Base-by-base conservation (phyloP, 306 rosid genomes). In the Gynostemma pentaphyllum region DNA sequence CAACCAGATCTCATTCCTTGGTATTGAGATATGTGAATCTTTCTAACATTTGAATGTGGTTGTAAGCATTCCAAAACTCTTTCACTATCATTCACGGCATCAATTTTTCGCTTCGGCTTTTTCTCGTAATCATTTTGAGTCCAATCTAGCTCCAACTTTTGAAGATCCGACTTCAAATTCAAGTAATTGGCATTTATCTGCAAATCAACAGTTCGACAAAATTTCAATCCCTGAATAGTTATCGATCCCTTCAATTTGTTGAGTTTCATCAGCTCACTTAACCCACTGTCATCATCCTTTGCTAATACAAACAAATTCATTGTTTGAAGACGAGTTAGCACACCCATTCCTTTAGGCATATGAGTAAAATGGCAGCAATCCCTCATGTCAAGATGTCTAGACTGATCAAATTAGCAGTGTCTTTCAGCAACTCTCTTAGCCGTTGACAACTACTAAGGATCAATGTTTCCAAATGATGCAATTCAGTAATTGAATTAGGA, bases 261-360 rank as follows among this genome's bases (percentile, higher is more conserved):
- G 6, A 62, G 67, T 62, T 39, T 32, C 11, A 11, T 22, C 27
- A 41, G 29, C 37, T 24, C 67, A 40, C 16, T 39, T 18, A 14
- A 3, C n/a, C 4, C 28, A 22, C 5, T 18, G 21, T 21, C 3
- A 4, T 2, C 27, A 6, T 37, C 9, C 5, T 10, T 9, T 9
- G 13, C 28, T 48, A 22, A n/a, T n/a, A n/a, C n/a, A n/a, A n/a
- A n/a, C n/a, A n/a, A n/a, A n/a, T n/a, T n/a, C n/a, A n/a, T n/a
- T 39, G 49, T 62, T 18, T 62, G 50, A 4, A 62, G 67, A 62
- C 15, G 11, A 62, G 67, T 62, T 19, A 62, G 9, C 15, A 22
- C 14, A 41, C 29, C n/a, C 0, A 62, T 5, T 37, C 71, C 71
- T 5, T 19, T 15, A 12, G 72, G 72, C 72, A 68, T 68, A 26